Evolutionary conservation across 2,329 filamentous ascomycete genomes (phyloP).

Genomic region (Cytospora schulzeri): DNA sequence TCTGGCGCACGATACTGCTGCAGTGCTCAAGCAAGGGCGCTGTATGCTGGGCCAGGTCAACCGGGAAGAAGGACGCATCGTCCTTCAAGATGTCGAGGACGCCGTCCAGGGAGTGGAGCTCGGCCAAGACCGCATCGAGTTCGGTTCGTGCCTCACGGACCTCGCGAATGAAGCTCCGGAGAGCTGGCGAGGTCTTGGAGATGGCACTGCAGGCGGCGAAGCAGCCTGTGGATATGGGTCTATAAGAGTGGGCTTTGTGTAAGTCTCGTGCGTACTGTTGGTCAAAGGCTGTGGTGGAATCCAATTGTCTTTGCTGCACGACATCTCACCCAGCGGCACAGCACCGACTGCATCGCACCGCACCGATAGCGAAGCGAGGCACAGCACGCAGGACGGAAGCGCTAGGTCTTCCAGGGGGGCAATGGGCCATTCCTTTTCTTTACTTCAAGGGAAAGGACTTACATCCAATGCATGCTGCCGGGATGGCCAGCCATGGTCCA

Average conservation of each 20-base stretch:
- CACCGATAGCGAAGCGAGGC: not conserved
- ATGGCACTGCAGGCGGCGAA: slow-evolving; percentile 41
- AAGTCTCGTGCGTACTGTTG: not conserved
- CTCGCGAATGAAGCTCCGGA: slow-evolving; percentile 43
- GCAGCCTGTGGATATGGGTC: slow-evolving; percentile 43
- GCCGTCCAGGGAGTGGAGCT: slow-evolving; percentile 45
- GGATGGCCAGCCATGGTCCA: not conserved
- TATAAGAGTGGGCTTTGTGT: slow-evolving; percentile 26
- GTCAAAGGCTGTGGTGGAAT: not conserved
- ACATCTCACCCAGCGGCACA: not conserved
- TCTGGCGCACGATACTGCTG: slow-evolving; percentile 39
- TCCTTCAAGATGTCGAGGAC: slow-evolving; percentile 44
- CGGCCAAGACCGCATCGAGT: slow-evolving; percentile 42
- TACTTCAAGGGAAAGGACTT: not conserved
- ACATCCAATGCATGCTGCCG: slow-evolving; percentile 10
- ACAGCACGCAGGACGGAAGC: not conserved
- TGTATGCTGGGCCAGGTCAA: slow-evolving; percentile 40
- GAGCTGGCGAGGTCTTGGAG: slow-evolving; percentile 36
- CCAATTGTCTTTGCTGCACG: not conserved
- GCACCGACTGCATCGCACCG: not conserved
- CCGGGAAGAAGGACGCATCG: slow-evolving; percentile 41
- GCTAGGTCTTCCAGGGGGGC: not conserved
- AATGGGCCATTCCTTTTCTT: not conserved
- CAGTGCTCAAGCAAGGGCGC: slow-evolving; percentile 41
- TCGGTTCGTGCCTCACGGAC: slow-evolving; percentile 45